Evolutionary conservation across 192 early-diverging fungal genomes (phyloP), one percentile per base, ranked within the genome.

Genomic region (Gryganskiella cystojenkinii): DNA sequence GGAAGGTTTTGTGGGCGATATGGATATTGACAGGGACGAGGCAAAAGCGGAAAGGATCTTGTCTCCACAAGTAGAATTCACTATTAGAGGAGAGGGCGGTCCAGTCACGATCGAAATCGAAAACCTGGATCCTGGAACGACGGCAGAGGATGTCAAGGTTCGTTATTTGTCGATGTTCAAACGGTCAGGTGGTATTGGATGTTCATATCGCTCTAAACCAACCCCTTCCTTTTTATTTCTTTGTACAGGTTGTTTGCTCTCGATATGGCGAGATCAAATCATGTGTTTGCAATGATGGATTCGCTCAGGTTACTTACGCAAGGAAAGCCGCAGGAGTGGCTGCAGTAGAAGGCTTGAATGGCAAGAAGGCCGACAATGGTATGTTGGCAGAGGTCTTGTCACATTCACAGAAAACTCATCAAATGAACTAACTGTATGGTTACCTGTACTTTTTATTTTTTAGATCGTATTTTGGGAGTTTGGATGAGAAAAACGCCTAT

Each of bases 321-420:
- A 62, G 64, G 22, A 84, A 82, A 35, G 71, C 71, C 10, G 69
- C 81, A 24, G 85, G 81, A 0, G 46, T 83, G 28, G 75, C 80
- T 14, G 84, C 83, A 30, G 70, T 87, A 33, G 75, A 81, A 11
- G 67, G 82, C 44, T 60, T 84, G 44, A 67, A 87, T 55, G 82
- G 82, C 37, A 79, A 82, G 47, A 61, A 80, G 54, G 85, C 83
- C 17, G 85, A 76, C 10, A 76, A 87, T 71, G 83, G 85, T 84
- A 80, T 57, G 64, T 25, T 17, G 7, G 17, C 19, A 24, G 11
- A 4, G 28, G 37, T 19, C 7, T 42, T 19, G 56, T 2, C 33
- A 11, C 3, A 34, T n/a, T n/a, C n/a, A n/a, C n/a, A 4, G 14
- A 13, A 43, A 17, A 28, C 2, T 60, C 6, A 31, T 11, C 2